A percentile compares a stretch with the other conserved stretches of the same genome.
Conservation (phyloP, 371 early-diverging fungal species). For the Lichtheimia ornata region DNA sequence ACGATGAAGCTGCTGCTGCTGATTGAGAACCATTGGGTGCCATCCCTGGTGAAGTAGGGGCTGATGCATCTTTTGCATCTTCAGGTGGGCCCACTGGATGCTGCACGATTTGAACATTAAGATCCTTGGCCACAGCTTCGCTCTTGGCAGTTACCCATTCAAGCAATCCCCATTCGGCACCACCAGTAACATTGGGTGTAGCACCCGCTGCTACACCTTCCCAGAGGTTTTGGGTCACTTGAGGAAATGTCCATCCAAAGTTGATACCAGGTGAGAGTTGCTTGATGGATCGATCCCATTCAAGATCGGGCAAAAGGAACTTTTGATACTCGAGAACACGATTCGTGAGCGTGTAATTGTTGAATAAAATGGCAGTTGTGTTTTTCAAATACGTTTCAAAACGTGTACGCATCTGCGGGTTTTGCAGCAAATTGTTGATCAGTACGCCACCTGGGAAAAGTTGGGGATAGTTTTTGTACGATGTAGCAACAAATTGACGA, state of each 20-base stretch:
- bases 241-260: constrained; percentile 51
- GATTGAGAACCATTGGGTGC: constrained; percentile 6
- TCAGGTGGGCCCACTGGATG: constrained; percentile 44
- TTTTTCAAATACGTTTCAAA: constrained; percentile 52
- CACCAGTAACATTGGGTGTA: constrained; percentile 16
- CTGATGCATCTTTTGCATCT: constrained; percentile 6
- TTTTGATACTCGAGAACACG: constrained; percentile 49
- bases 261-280: constrained; percentile 60
- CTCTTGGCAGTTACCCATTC: constrained; percentile 45
- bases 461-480: constrained; percentile 38
- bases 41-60: constrained; percentile 3
- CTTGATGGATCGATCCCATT: constrained; percentile 55
- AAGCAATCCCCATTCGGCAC: constrained; percentile 50
- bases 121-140: constrained; percentile 43
- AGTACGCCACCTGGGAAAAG: constrained; percentile 41
- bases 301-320: constrained; percentile 50
- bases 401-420: constrained; percentile 27
- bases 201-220: constrained; percentile 32
- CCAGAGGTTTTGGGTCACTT: constrained; percentile 42
- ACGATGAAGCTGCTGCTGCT: constrained; percentile 4
- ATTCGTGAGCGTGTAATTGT: constrained; percentile 45
- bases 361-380: constrained; percentile 47
- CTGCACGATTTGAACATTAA: constrained; percentile 36
- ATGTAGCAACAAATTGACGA: constrained; percentile 25
- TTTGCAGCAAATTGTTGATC: constrained; percentile 55